Evolutionary conservation across 331 rosid species (phyloP), one percentile per base, ranked within the genome.

Genomic region (Quercus phellos): DNA sequence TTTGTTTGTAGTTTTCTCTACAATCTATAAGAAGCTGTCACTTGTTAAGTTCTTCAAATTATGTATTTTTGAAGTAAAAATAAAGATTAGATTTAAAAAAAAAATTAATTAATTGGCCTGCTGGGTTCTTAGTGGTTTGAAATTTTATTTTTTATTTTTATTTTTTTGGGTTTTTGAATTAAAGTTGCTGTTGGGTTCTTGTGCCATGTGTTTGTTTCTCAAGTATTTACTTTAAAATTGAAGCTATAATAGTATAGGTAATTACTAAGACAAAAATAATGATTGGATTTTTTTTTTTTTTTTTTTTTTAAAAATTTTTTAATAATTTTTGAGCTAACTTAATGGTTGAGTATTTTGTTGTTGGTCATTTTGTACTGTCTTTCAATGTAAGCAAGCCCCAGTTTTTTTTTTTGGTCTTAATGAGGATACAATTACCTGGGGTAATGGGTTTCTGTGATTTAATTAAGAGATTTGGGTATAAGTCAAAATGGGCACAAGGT

Each of bases 401-500:
- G 75, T 66, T 46, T 10, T 46, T 46, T 10, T 46, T 12, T 80
- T 81, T 74, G 26, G 72, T 46, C 77, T 22, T 70, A 58, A 34
- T 73, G 54, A 43, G 71, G 73, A 75, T 55, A 24, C 46, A 38
- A 8, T 38, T 38, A 38, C 46, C 59, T 80, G 18, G 83, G 70
- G 42, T 76, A 75, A 17, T 58, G 53, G 46, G 70, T 73, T 77
- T 16, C 50, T 8, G 53, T 12, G 29, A 6, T 70, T 70, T 74
- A 51, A 18, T 22, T 78, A 4, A 55, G 59, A 61, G 59, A 61
- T 54, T 76, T 17, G 18, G 68, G 77, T 27, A 56, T 72, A 76
- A 66, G 72, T 43, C 79, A 85, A 73, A 79, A 77, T 24, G 75
- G 76, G 54, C 84, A 75, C 87, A 61, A 63, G 79, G 68, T 73